Evolutionary conservation across 2,329 filamentous ascomycete genomes (phyloP).

Genomic region (Monosporascus ibericus): DNA sequence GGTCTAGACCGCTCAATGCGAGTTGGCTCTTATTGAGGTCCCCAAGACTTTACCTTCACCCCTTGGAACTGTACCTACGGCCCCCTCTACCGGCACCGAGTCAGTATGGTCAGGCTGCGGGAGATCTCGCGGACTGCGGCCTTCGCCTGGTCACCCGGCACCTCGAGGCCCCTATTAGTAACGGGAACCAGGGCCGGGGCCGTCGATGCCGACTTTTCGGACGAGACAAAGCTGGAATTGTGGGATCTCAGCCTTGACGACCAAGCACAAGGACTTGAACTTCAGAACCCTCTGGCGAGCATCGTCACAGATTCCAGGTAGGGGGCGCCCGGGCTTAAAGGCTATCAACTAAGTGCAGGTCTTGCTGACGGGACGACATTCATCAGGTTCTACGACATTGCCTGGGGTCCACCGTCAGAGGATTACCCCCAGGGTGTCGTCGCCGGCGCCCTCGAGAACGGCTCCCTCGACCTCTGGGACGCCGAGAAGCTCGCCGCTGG

Average conservation of each 20-base stretch:
- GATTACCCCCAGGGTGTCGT: constrained; percentile 82
- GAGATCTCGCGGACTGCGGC: constrained; percentile 95
- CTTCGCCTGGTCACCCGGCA: constrained; percentile 90
- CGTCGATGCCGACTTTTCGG: constrained; percentile 95
- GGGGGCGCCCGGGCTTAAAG: constrained; percentile 7
- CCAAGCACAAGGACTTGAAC: constrained; percentile 68
- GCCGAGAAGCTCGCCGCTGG: constrained; percentile 61
- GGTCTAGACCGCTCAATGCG: constrained; percentile 29
- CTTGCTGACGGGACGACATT: constrained; percentile 12
- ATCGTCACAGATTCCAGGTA: constrained; percentile 89
- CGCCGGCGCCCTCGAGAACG: constrained; percentile 91
- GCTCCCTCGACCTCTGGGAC: constrained; percentile 89
- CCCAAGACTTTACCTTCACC: neutral
- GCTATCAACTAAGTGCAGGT: neutral
- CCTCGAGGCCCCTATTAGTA: constrained; percentile 73
- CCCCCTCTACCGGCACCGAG: constrained; percentile 8
- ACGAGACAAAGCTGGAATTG: constrained; percentile 91
- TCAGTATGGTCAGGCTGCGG: constrained; percentile 84
- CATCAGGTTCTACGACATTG: constrained; percentile 87
- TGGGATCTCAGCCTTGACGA: constrained; percentile 89
- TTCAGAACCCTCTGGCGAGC: constrained; percentile 70
- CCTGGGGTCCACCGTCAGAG: constrained; percentile 79
- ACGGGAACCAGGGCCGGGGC: constrained; percentile 94
- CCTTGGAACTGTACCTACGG: neutral
- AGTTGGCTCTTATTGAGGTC: constrained; percentile 18